These are phyloP conservation scores for Epichloe sp. DNA, from an alignment of 2,329 filamentous ascomycete species.

Conservation along the genomic window DNA sequence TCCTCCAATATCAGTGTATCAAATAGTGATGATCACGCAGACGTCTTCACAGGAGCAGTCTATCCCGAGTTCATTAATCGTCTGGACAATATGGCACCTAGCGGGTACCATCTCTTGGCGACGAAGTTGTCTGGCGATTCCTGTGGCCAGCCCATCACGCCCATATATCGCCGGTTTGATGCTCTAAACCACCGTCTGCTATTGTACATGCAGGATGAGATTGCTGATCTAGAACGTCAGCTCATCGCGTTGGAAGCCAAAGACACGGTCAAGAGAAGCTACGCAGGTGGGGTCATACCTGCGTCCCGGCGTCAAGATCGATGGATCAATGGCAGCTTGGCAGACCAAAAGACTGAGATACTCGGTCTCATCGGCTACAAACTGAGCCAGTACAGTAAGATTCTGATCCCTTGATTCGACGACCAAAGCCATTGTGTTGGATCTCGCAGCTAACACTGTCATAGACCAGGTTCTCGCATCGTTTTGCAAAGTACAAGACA, in stretches of 20 bases:
- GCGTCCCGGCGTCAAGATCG: slow-evolving; percentile 47
- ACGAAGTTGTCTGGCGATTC: slow-evolving; percentile 29
- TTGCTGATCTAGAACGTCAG: slow-evolving; percentile 68
- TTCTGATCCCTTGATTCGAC: background rate
- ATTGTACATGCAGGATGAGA: slow-evolving; percentile 74
- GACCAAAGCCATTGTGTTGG: background rate
- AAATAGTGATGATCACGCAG: slow-evolving; percentile 2
- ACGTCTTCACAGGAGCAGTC: background rate
- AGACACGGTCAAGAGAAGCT: slow-evolving; percentile 34
- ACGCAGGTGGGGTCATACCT: slow-evolving; percentile 33
- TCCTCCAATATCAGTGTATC: slow-evolving; percentile 1
- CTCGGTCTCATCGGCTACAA: slow-evolving; percentile 52
- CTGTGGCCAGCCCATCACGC: slow-evolving; percentile 24
- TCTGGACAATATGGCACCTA: slow-evolving; percentile 18
- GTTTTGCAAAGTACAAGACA: slow-evolving; percentile 38
- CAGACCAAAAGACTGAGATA: slow-evolving; percentile 46
- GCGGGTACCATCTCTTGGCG: slow-evolving; percentile 52
- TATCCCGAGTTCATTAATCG: background rate
- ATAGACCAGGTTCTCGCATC: slow-evolving; percentile 46
- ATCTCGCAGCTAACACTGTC: slow-evolving; percentile 4
- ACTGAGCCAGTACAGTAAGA: slow-evolving; percentile 53
- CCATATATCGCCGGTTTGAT: slow-evolving; percentile 75
- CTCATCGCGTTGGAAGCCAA: slow-evolving; percentile 53
- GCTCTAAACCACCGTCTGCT: slow-evolving; percentile 70
- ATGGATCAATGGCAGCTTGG: slow-evolving; percentile 40